Evolutionary conservation across 1,139 yeast species (phyloP).

Genomic region (Torulaspora globosa): DNA sequence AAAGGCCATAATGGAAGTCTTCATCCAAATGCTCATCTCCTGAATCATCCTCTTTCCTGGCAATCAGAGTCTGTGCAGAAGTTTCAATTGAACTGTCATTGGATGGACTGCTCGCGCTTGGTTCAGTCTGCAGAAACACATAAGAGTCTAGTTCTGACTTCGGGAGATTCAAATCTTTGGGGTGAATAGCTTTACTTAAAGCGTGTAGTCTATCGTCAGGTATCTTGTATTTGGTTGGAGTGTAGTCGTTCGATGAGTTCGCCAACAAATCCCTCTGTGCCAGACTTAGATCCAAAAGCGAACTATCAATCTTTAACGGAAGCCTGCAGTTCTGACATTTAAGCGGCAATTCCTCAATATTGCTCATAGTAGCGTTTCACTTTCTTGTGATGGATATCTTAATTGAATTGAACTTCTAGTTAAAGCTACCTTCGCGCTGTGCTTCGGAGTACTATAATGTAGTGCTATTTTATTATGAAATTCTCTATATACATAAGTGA

Average conservation of each 20-base stretch:
- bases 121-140: slow-evolving; percentile 13
- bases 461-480: neutral
- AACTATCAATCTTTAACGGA: slow-evolving; percentile 53
- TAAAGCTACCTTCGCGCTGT: neutral
- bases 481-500: neutral
- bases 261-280: slow-evolving; percentile 50
- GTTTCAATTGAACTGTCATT: slow-evolving; percentile 11
- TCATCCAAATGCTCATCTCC: slow-evolving; percentile 15
- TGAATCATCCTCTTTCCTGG: slow-evolving; percentile 19
- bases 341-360: slow-evolving; percentile 7
- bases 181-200: slow-evolving; percentile 30
- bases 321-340: slow-evolving; percentile 59
- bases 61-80: slow-evolving; percentile 12
- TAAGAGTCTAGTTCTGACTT: slow-evolving; percentile 16
- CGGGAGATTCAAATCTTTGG: slow-evolving; percentile 18
- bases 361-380: slow-evolving; percentile 7
- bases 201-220: slow-evolving; percentile 39
- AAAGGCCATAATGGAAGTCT: slow-evolving; percentile 13
- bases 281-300: slow-evolving; percentile 48
- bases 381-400: neutral
- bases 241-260: slow-evolving; percentile 30
- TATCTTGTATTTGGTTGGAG: slow-evolving; percentile 24
- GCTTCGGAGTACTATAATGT: neutral
- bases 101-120: slow-evolving; percentile 6
- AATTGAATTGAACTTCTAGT: too few species aligned